Conservation (phyloP, 2,329 filamentous ascomycete genomes). For the Alternaria rosae region DNA sequence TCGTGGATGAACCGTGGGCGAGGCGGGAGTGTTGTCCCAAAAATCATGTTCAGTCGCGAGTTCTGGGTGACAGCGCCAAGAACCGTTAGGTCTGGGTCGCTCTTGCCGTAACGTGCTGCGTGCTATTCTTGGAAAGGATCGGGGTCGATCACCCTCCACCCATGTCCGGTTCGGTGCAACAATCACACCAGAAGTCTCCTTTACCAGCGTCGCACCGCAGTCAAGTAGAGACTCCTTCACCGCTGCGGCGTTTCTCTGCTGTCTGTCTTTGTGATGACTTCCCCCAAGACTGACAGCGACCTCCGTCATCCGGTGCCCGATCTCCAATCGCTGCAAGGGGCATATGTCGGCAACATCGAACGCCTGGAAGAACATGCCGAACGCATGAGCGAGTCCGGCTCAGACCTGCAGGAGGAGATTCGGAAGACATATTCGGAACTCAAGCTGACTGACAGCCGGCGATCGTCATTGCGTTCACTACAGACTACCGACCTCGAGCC, state of each 20-base stretch:
- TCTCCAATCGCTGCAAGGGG: slow-evolving; percentile 66
- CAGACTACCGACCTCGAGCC: slow-evolving; percentile 33
- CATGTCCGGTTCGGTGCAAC: slow-evolving; percentile 24
- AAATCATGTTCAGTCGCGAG: slow-evolving; percentile 6
- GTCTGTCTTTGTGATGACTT: slow-evolving; percentile 32
- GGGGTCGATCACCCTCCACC: slow-evolving; percentile 6
- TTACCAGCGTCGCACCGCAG: slow-evolving; percentile 7
- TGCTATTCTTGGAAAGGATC: slow-evolving; percentile 33
- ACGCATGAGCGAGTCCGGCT: slow-evolving; percentile 72
- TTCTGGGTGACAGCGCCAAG: slow-evolving; percentile 22
- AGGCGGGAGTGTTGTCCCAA: neutral
- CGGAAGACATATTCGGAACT: slow-evolving; percentile 74
- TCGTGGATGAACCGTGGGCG: neutral
- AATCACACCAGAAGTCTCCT: slow-evolving; percentile 25
- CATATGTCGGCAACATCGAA: slow-evolving; percentile 72
- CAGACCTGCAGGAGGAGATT: slow-evolving; percentile 80
- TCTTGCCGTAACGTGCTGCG: slow-evolving; percentile 18
- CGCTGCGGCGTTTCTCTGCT: slow-evolving; percentile 25
- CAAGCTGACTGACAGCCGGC: slow-evolving; percentile 72
- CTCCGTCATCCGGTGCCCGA: slow-evolving; percentile 67
- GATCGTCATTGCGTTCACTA: slow-evolving; percentile 67
- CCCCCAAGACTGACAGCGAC: slow-evolving; percentile 29
- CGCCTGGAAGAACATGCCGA: slow-evolving; percentile 79
- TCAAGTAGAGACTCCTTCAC: neutral
- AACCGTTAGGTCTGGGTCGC: slow-evolving; percentile 11